phyloP scores from a whole-genome alignment of 805 yeast genomes.

The Ogataea methanolica region DNA sequence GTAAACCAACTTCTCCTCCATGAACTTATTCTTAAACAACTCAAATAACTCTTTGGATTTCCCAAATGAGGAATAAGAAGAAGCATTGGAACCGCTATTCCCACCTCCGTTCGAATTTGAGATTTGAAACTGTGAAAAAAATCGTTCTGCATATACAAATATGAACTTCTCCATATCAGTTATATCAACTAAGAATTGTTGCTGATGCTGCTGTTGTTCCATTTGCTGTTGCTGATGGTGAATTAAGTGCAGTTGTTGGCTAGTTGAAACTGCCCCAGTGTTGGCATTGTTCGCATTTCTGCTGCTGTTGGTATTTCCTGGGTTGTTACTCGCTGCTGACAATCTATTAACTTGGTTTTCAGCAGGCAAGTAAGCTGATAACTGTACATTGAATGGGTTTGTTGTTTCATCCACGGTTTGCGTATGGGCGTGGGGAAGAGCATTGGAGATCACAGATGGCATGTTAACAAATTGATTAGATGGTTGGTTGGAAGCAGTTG shows the following conservation, averaged over 20 bases:
- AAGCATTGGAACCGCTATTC: not conserved
- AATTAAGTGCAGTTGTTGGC: not conserved
- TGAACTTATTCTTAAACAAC: constrained; percentile 26
- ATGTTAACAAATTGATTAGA: not conserved
- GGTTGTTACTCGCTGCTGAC: not conserved
- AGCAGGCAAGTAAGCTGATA: constrained; percentile 3
- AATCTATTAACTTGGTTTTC: constrained; percentile 8
- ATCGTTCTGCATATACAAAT: constrained; percentile 29
- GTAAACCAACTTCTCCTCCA: constrained; percentile 28
- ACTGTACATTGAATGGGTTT: not conserved
- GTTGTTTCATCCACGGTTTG: not conserved
- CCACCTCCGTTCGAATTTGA: not conserved
- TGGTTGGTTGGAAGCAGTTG: not conserved
- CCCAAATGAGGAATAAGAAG: not conserved
- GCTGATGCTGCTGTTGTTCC: constrained; percentile 5
- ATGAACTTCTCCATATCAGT: constrained; percentile 31
- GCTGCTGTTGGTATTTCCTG: not conserved
- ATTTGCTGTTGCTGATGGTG: constrained; percentile 2
- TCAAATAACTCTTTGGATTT: constrained; percentile 27
- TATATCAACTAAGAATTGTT: constrained; percentile 15
- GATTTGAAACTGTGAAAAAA: constrained; percentile 17
- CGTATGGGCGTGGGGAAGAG: not conserved
- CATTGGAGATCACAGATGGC: not conserved
- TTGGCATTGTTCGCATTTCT: not conserved
- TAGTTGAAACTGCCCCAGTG: not conserved